Evolutionary conservation across 768 basidiomycete genomes (phyloP).

Genomic region (Lactarius quietus): DNA sequence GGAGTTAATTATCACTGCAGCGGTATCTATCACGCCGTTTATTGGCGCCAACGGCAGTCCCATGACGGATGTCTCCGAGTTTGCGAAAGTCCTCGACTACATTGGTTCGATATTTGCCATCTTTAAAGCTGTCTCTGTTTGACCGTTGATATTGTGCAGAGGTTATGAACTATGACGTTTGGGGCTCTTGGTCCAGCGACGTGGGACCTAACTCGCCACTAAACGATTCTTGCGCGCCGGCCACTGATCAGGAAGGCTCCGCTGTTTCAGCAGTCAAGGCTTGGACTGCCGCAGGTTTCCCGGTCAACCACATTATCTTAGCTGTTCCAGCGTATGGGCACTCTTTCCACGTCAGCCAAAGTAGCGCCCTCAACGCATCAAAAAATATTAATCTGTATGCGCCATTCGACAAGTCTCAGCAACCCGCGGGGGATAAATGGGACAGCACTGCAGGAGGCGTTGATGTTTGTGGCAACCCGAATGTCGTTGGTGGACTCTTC

Average conservation of each 20-base stretch:
- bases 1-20: constrained; percentile 56
- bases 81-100: constrained; percentile 66
- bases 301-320: constrained; percentile 69
- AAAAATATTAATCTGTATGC: constrained; percentile 12
- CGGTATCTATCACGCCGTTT: constrained; percentile 48
- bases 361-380: constrained; percentile 35
- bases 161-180: constrained; percentile 72
- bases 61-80: constrained; percentile 63
- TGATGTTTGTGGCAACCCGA: constrained; percentile 53
- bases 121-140: background rate
- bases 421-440: constrained; percentile 43
- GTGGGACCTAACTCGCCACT: constrained; percentile 86
- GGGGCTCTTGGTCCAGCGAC: constrained; percentile 49
- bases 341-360: constrained; percentile 47
- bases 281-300: constrained; percentile 81
- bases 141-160: constrained; percentile 6
- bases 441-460: constrained; percentile 39
- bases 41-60: constrained; percentile 52
- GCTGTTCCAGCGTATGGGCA: constrained; percentile 86
- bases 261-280: constrained; percentile 68
- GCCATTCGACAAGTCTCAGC: constrained; percentile 23
- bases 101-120: constrained; percentile 34
- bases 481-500: constrained; percentile 51
- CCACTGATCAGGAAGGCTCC: constrained; percentile 55
- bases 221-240: constrained; percentile 65